Evolutionary conservation across 1,139 yeast species (phyloP), one percentile per base, ranked within the genome.

Genomic region (Pichia sp.): DNA sequence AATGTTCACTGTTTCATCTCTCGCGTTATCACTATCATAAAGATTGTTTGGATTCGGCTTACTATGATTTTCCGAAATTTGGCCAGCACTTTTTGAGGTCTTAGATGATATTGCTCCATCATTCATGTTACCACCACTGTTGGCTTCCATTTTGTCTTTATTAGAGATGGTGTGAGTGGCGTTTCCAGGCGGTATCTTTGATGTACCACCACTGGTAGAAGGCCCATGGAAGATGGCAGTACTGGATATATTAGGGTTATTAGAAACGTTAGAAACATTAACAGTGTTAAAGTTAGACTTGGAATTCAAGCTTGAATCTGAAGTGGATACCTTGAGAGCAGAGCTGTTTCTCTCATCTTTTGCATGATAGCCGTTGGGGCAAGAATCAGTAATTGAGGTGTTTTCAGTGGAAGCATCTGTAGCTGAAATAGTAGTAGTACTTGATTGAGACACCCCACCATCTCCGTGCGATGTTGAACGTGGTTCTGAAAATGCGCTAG

Each of bases 261-360:
- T 43, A 43, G 46, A 43, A 43, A 43, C 46, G 16, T 43, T 16
- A 43, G 46, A 43, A n/a, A 16, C 32, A 15, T 16, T 31, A 46
- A 5, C 38, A n/a, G 2, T 29, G n/a, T 41, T 41, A 13, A 2
- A 11, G n/a, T 40, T 29, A 2, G 8, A 8, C 26, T 51, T 43
- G 30, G 30, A 19, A 10, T 10, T 41, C 31, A 8, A 26, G 2
- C 23, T 16, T 6, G 34, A 31, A 31, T 31, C 34, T 8, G 11
- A 11, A 31, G 8, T 31, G 8, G 34, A 31, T 31, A 11, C 34
- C 8, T 31, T 8, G 34, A 11, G 11, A 31, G 4, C 11, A 31
- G 34, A 7, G 6, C 30, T 43, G n/a, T 3, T 43, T 13, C 30
- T 43, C 26, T n/a, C 7, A 43, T 43, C 26, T 8, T n/a, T 5